A percentile compares a stretch with the other conserved stretches of the same genome.
Evolutionary conservation across 2,329 filamentous ascomycete species (phyloP).

Genomic region (Plenodomus biglobosus): DNA sequence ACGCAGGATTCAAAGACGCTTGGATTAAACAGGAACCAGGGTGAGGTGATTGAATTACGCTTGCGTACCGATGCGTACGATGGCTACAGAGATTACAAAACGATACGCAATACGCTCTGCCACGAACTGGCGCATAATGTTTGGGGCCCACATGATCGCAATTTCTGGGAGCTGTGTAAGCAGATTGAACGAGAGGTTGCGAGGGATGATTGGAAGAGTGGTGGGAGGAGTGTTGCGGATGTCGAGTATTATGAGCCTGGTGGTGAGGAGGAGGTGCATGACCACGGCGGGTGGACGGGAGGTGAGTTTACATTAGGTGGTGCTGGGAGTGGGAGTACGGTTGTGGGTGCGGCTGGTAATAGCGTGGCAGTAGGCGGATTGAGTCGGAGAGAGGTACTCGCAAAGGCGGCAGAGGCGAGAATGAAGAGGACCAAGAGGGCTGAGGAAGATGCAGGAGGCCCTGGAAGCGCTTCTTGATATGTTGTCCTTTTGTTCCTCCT

Average conservation of each 20-base stretch:
- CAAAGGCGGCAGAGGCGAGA: conserved; percentile 71
- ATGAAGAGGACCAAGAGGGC: conserved; percentile 54
- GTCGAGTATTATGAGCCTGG: conserved; percentile 39
- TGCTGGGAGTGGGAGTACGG: conserved; percentile 14
- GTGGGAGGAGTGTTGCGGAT: conserved; percentile 54
- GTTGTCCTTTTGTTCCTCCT: too few relatives aligned
- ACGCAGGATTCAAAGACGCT: conserved; percentile 79
- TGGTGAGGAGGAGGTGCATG: conserved; percentile 33
- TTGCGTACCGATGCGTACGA: conserved; percentile 92
- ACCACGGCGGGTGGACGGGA: conserved; percentile 50
- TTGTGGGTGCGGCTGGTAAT: conserved; percentile 28
- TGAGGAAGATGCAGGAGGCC: conserved; percentile 39
- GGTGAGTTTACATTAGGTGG: conserved; percentile 44
- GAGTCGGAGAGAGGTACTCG: conserved; percentile 72
- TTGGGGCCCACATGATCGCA: conserved; percentile 75
- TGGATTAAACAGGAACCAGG: conserved; percentile 82
- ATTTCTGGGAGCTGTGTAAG: conserved; percentile 88
- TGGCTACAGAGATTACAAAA: conserved; percentile 90
- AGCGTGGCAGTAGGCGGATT: conserved; percentile 49
- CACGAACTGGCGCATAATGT: conserved; percentile 96
- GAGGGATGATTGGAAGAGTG: conserved; percentile 72
- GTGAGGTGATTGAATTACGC: conserved; percentile 87
- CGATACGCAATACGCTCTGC: conserved; percentile 86
- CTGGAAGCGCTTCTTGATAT: neutral
- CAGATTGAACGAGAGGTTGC: conserved; percentile 87